Evolutionary conservation across 306 rosid genomes (phyloP), one percentile per base, ranked within the genome.

Genomic region (Arachis hypogaea): DNA sequence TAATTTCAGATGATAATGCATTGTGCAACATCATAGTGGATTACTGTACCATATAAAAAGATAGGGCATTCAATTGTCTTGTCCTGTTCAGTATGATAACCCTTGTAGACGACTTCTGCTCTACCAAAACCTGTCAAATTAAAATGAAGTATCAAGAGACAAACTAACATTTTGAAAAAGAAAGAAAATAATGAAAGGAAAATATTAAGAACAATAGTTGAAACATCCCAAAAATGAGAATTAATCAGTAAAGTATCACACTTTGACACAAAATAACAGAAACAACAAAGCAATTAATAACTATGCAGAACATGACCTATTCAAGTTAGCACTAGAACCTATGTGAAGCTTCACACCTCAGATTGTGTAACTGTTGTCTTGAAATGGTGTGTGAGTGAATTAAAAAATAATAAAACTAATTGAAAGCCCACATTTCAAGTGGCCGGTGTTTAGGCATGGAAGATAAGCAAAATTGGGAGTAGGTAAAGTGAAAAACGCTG

Each of bases 51-150:
- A 14, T 14, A 14, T 14, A 14, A 14, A 14, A 14, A 14, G 14
- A 14, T 14, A 14, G 14, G 14, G 14, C 14, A 14, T 14, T 14
- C 14, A 94, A 77, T 76, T 91, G 96, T 68, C 78, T 89, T 8
- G 93, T 85, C 76, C 98, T 85, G 82, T 91, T 91, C 7, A 94
- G 65, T 40, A 84, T 82, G 87, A 94, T 69, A 38, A 82, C 51
- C 83, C 89, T 86, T 9, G 82, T 88, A 51, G 36, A 68, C 68
- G 5, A 71, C 75, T 82, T 86, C 47, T 78, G 80, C 52, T 88
- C 89, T 66, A 82, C 93, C 84, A 91, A 59, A 86, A 94, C 30
- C 98, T 93, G 77, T 65, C 68, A 1, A 51, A 74, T 41, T 43
- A 55, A 52, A 62, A 40, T 2, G 68, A 42, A 73, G 47, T n/a